Evolutionary conservation across 371 early-diverging fungal species (phyloP).

Genomic region (Capniomyces stellatus): DNA sequence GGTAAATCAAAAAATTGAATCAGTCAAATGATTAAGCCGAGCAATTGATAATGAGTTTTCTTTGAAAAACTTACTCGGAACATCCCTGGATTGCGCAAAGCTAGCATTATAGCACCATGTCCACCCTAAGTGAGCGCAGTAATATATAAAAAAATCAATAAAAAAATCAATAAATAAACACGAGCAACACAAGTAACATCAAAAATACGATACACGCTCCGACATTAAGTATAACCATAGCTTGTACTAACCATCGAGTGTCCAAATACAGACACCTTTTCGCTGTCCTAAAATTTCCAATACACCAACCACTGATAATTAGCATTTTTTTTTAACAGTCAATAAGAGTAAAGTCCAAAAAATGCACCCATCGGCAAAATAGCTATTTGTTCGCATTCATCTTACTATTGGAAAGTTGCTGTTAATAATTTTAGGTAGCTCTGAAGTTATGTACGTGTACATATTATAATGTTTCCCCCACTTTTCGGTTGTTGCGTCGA

Average conservation of each 20-base stretch:
- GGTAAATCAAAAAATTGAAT: neutral
- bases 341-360: too few species aligned
- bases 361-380: too few species aligned
- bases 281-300: slow-evolving; percentile 35
- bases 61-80: slow-evolving; percentile 24
- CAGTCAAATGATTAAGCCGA: neutral
- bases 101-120: slow-evolving; percentile 70
- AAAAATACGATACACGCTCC: too few species aligned
- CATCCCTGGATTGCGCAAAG: slow-evolving; percentile 41
- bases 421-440: slow-evolving; percentile 40
- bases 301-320: too few species aligned
- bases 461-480: slow-evolving; percentile 61
- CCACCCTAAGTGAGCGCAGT: slow-evolving; percentile 40
- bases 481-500: slow-evolving; percentile 52
- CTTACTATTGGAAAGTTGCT: slow-evolving; percentile 31
- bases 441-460: slow-evolving; percentile 64
- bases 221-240: too few species aligned
- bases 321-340: too few species aligned
- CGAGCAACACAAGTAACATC: neutral
- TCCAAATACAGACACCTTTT: slow-evolving; percentile 50
- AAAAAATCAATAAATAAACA: neutral
- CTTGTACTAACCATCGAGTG: slow-evolving; percentile 44
- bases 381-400: too few species aligned
- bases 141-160: slow-evolving; percentile 10
- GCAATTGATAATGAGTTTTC: neutral